Percentiles rank a stretch among this genome's conserved stretches.
Conservation (phyloP, 768 basidiomycete species). For the Suillus clintonianus region DNA sequence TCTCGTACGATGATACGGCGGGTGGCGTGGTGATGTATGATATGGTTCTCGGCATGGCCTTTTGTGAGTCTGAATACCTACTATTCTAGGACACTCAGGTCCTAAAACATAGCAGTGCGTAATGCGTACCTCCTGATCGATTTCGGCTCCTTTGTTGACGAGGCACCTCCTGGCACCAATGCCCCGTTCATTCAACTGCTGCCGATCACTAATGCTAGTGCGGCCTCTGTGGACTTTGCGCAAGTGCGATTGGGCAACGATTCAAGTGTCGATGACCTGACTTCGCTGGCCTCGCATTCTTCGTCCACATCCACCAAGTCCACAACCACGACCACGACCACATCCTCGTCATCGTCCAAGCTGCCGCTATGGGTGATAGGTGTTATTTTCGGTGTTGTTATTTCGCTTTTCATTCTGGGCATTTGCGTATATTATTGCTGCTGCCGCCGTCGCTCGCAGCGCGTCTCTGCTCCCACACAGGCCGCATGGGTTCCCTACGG, state of each 20-base stretch:
- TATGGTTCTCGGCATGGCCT: slow-evolving; percentile 73
- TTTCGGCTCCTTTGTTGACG: slow-evolving; percentile 62
- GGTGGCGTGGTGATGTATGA: slow-evolving; percentile 41
- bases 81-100: background rate
- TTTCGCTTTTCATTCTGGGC: slow-evolving; percentile 11
- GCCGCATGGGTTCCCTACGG: slow-evolving; percentile 9
- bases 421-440: slow-evolving; percentile 5
- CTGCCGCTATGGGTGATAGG: slow-evolving; percentile 14
- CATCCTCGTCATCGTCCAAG: slow-evolving; percentile 28
- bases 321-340: slow-evolving; percentile 14
- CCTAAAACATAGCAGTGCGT: slow-evolving; percentile 45
- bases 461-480: background rate
- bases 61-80: slow-evolving; percentile 45
- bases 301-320: slow-evolving; percentile 35
- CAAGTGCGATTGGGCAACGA: slow-evolving; percentile 9
- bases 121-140: slow-evolving; percentile 66
- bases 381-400: slow-evolving; percentile 10
- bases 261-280: slow-evolving; percentile 19
- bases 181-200: slow-evolving; percentile 67
- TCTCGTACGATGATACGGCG: slow-evolving; percentile 46
- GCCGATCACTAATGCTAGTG: slow-evolving; percentile 50
- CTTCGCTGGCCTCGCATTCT: background rate
- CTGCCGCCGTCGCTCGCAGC: slow-evolving; percentile 14
- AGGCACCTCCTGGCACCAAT: slow-evolving; percentile 33
- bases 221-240: slow-evolving; percentile 30